Evolutionary conservation across 2,329 filamentous ascomycete genomes (phyloP), one percentile per base, ranked within the genome.

Genomic region (Colletotrichum simmondsii): DNA sequence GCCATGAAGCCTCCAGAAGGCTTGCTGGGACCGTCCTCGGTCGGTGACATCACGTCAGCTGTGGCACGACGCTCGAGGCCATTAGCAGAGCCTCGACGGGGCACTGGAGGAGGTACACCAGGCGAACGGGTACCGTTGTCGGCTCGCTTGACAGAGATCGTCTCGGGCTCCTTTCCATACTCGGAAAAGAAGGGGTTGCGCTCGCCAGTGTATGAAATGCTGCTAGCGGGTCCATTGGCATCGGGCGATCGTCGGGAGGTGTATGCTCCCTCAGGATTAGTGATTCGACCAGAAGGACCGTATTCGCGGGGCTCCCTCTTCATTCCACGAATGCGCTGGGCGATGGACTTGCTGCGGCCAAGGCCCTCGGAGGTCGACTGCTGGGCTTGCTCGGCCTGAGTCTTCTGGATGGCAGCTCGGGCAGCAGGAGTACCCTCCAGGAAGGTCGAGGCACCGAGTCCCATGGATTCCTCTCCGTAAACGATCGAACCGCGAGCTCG

Each of bases 401-500:
- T 91, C 73, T 93, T 91, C 80, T 94, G 90, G 66, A 98, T 94
- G 22, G 93, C 94, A 8, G 92, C 90, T 77, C 92, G 91, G 32
- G 95, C 93, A 32, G 95, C 97, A 16, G 97, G 96, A 1, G 97
- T 93, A 46, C 97, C 97, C 78, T 99, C 97, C 26, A 99, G 85
- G 87, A 98, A 98, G 2, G 97, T 99, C 42, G 95, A 97, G 1
- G 95, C 98, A 65, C 97, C 97, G 8, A 99, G 85, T 11, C 97
- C 97, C 74, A 94, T 86, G 4, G 91, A 92, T 83, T 97, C 92
- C 68, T 95, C 91, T 22, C 96, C 96, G 77, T 98, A 95, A 16
- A 98, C 89, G 59, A 93, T 89, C 69, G 94, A 91, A 59, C 91
- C 88, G 69, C 91, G 90, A 32, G 88, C 83, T 32, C 88, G 88